Evolutionary conservation across 306 rosid genomes (phyloP), one percentile per base, ranked within the genome.

Genomic region (Ochetophila trinervis): DNA sequence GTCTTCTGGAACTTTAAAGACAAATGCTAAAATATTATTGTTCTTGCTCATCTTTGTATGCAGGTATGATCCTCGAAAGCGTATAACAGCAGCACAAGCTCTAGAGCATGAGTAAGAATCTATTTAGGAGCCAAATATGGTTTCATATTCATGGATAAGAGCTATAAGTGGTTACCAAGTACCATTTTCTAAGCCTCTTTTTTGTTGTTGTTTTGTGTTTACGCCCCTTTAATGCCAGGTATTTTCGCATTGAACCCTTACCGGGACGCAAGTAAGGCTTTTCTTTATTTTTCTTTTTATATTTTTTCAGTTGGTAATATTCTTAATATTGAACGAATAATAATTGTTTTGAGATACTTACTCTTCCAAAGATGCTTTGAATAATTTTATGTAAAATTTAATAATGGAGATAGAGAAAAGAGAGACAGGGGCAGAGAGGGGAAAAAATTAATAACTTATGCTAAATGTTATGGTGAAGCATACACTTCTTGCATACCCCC

Each of bases 41-140:
- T n/a, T 3, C 54, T 50, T n/a, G 17, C 17, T 2, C 49, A 55
- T 66, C 34, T 77, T 32, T 55, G 35, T 66, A 67, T 79, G 82
- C 87, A 92, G 98, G 71, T 92, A 92, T 82, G 98, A 92, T 89
- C 98, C 98, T 71, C 87, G 85, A 65, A 92, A 84, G 78, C 95
- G 98, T 50, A 71, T 92, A 67, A 89, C 95, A 50, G 95, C 96
- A 20, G 86, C 93, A 59, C 95, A 92, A 76, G 98, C 98, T 48
- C 69, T 92, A 80, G 98, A 92, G 66, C 98, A 92, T 35, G 98
- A 92, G 98, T 92, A 85, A 72, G 68, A 14, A 69, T 58, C 32
- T 47, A 3, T 63, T 24, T 63, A 48, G 37, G 8, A 21, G 3
- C 20, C n/a, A 14, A n/a, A 8, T 6, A 49, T 14, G n/a, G n/a